A percentile compares a stretch with the other conserved stretches of the same genome.
phyloP scores from a whole-genome alignment of 192 early-diverging fungal genomes.

The Coemansia nantahalensis region DNA sequence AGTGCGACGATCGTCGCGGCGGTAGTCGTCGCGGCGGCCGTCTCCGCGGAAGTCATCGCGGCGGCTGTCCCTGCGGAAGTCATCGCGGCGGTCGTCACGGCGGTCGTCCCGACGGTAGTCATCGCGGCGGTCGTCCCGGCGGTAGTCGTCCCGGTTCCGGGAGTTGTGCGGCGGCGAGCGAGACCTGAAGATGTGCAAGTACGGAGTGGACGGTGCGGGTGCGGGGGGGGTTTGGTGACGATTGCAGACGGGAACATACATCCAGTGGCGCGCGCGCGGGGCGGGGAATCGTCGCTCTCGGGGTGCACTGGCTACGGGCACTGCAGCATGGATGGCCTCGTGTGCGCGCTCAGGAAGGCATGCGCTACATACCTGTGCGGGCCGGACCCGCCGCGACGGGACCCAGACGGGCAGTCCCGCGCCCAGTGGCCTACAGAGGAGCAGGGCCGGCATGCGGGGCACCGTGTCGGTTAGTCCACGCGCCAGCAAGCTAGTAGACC shows the following conservation, averaged over 20 bases:
- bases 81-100: too few relatives aligned
- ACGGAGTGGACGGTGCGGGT: neutral
- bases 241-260: too few relatives aligned
- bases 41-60: neutral
- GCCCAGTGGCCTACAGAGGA: conserved; percentile 43
- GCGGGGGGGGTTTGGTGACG: neutral
- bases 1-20: neutral
- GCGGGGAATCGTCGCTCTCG: too few relatives aligned
- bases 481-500: too few relatives aligned
- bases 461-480: too few relatives aligned
- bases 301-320: too few relatives aligned
- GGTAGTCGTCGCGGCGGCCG: neutral
- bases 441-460: neutral
- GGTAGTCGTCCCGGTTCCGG: conserved; percentile 8
- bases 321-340: too few relatives aligned
- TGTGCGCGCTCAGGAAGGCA: too few relatives aligned
- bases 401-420: conserved; percentile 34
- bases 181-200: conserved; percentile 13
- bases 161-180: conserved; percentile 16
- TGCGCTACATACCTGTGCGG: conserved; percentile 40
- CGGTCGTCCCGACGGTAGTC: neutral
- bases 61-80: too few relatives aligned
- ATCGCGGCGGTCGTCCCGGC: neutral
- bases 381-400: conserved; percentile 16
- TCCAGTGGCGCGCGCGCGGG: too few relatives aligned